These are phyloP conservation scores for Termitomyces sp. DNA, from an alignment of 768 basidiomycete genomes.

Conservation along the genomic window DNA sequence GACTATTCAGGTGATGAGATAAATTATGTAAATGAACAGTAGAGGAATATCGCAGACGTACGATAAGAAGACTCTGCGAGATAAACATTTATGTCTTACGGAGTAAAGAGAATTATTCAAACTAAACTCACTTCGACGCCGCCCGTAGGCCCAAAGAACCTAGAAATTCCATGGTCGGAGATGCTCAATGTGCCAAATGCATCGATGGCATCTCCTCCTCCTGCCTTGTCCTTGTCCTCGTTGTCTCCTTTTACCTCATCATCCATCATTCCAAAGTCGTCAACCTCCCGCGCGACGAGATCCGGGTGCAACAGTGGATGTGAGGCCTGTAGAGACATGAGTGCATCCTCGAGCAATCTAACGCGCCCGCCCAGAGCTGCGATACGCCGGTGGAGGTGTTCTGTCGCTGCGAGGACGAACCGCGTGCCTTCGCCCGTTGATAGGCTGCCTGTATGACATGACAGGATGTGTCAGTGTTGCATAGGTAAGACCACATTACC, in stretches of 20 bases:
- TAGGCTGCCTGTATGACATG: slow-evolving; percentile 46
- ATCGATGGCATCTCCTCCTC: slow-evolving; percentile 40
- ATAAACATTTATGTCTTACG: too few species aligned
- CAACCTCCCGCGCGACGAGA: slow-evolving; percentile 30
- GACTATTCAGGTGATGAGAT: neutral
- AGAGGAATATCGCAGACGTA: neutral
- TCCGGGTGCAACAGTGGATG: slow-evolving; percentile 61
- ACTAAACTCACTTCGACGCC: slow-evolving; percentile 56
- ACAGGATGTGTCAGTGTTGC: neutral
- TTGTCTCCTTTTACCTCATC: slow-evolving; percentile 4
- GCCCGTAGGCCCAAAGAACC: slow-evolving; percentile 64
- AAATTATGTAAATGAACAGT: too few species aligned
- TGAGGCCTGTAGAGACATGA: slow-evolving; percentile 44
- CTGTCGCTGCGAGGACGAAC: slow-evolving; percentile 61
- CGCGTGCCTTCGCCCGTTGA: slow-evolving; percentile 77
- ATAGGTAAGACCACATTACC: slow-evolving; percentile 1
- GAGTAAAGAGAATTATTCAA: neutral
- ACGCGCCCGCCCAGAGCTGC: slow-evolving; percentile 48
- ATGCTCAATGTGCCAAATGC: slow-evolving; percentile 59
- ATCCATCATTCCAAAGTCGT: slow-evolving; percentile 14
- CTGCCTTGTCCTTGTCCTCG: slow-evolving; percentile 6
- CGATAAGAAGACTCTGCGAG: slow-evolving; percentile 19
- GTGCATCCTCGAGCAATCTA: slow-evolving; percentile 49
- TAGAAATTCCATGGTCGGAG: slow-evolving; percentile 53
- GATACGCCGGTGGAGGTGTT: slow-evolving; percentile 58